A percentile compares a stretch with the other conserved stretches of the same genome.
phyloP scores from a whole-genome alignment of 2,329 filamentous ascomycete genomes.

The Phyllosticta paracitricarpa region DNA sequence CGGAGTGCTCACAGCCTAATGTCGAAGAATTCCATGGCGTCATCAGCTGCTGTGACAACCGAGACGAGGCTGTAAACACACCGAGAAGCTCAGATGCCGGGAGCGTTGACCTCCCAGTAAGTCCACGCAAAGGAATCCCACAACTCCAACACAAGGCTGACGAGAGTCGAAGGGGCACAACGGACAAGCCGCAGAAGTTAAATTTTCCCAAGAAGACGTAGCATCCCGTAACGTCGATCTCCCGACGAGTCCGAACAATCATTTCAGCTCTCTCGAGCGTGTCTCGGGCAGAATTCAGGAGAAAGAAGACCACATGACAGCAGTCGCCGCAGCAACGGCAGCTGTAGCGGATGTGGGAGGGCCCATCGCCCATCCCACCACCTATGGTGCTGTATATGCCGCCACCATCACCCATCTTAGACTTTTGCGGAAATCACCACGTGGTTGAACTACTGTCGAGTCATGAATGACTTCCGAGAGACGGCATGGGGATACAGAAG shows the following conservation, averaged over 20 bases:
- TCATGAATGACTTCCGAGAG: not conserved
- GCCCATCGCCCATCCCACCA: not conserved
- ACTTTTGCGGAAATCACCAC: not conserved
- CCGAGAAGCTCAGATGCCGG: no score
- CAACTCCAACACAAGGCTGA: no score
- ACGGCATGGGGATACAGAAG: not conserved
- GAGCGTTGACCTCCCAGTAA: no score
- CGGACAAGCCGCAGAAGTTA: no score
- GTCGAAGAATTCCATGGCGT: no score
- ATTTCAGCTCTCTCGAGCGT: not conserved
- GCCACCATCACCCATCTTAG: not conserved
- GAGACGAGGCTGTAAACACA: no score
- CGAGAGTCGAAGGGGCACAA: no score
- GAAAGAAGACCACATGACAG: not conserved
- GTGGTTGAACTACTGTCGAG: not conserved
- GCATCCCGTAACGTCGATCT: not conserved
- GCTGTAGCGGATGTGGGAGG: not conserved
- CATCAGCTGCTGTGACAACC: no score
- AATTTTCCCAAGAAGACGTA: no score
- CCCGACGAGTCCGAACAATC: not conserved
- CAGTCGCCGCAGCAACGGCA: not conserved
- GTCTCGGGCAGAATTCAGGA: not conserved
- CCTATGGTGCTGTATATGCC: not conserved
- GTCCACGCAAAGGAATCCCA: no score
- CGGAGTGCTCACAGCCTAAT: no score